A percentile compares a stretch with the other conserved stretches of the same genome.
These are phyloP conservation scores for Lachancea cidri DNA, from an alignment of 805 yeast genomes.

Conservation along the genomic window DNA sequence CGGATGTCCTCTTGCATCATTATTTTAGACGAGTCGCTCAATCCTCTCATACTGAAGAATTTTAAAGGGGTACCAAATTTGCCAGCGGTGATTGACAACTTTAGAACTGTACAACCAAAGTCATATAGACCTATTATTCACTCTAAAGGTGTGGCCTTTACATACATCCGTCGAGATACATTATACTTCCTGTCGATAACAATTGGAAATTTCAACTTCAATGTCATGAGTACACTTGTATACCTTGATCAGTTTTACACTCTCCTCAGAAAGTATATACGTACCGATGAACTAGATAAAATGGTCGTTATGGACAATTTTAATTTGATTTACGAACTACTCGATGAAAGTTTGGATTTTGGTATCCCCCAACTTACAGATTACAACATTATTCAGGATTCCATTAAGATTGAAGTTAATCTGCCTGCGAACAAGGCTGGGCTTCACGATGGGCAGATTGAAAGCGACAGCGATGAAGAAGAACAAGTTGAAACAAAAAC, in stretches of 20 bases:
- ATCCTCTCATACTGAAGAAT: conserved; percentile 25
- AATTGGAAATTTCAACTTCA: conserved; percentile 10
- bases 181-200: conserved; percentile 21
- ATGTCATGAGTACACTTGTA: conserved; percentile 19
- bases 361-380: conserved; percentile 87
- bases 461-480: conserved; percentile 11
- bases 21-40: conserved; percentile 28
- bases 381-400: conserved; percentile 69
- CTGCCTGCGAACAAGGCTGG: conserved; percentile 29
- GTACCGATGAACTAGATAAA: conserved; percentile 37
- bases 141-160: conserved; percentile 15
- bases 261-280: conserved; percentile 24
- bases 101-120: conserved; percentile 14
- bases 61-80: conserved; percentile 23
- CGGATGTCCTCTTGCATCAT: conserved; percentile 26
- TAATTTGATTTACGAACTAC: conserved; percentile 69
- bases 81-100: conserved; percentile 15
- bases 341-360: conserved; percentile 86
- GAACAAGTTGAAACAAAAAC: conserved; percentile 3
- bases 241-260: conserved; percentile 26
- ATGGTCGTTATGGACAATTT: conserved; percentile 68
- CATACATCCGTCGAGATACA: conserved; percentile 24
- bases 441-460: conserved; percentile 19
- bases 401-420: conserved; percentile 55
- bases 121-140: conserved; percentile 4